Base-by-base conservation (phyloP, 306 rosid genomes). In the Argentina anserina region DNA sequence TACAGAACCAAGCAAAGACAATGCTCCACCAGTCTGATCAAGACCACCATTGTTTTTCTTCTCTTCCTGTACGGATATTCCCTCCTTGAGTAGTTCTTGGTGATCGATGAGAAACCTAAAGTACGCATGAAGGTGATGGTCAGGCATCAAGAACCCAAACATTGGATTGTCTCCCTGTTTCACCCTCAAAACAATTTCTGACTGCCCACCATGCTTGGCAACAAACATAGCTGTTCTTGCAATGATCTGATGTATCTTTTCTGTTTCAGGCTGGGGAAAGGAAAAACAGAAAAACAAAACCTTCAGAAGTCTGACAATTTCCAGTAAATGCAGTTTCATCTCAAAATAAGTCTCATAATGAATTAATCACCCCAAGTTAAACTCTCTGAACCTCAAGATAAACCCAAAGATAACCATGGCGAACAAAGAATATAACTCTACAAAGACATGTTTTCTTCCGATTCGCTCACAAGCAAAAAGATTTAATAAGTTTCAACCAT, bases 131-230 rank as follows among this genome's bases (percentile, higher is more conserved):
- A 87, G 92, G 76, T 67, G 82, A 81, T 92, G 96, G 80, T 86
- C 84, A 21, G 93, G 97, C 92, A 92, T 89, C 88, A 92, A 86
- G 81, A 92, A 92, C 72, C 97, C 97, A 83, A 92, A 89, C 50
- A 83, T 79, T 59, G 97, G 96, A 81, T 89, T 92, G 82, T 89
- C 93, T 76, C 97, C 97, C 53, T 89, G 97, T 79, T 89, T 92
- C 79, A 92, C 97, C 83, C 97, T 86, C 86, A 92, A 80, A 79
- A 92, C 80, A 71, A 92, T 89, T 81, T 92, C 97, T 18, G 97
- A 86, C 72, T 92, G 97, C 72, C 89, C 86, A 29, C 97, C 97
- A 73, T 92, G 86, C 62, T 83, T 85, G 75, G 89, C 80, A 53
- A 92, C 97, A 78, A 89, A 92, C 42, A 29, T 60, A 47, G 97